Conservation (phyloP, 495 filamentous ascomycete genomes). For the Bacidia rubella region DNA sequence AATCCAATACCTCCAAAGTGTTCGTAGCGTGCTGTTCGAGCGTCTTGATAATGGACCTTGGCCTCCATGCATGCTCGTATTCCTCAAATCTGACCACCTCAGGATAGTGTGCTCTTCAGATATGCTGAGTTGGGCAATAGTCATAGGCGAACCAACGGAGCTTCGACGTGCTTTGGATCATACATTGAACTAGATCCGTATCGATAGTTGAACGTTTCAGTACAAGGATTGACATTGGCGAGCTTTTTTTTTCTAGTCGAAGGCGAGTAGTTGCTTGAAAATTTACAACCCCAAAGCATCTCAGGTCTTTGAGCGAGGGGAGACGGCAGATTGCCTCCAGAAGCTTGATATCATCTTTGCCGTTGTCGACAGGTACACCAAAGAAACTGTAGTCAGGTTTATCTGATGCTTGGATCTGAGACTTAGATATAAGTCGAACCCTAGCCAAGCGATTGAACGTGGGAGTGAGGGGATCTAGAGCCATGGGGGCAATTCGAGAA, state of each 20-base stretch:
- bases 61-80: background rate
- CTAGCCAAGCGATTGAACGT: too few relatives aligned
- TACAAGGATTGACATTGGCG: background rate
- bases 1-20: background rate
- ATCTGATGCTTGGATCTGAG: too few relatives aligned
- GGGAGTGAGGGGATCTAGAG: too few relatives aligned
- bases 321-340: background rate
- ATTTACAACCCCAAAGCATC: background rate
- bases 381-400: background rate
- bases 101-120: background rate
- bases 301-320: background rate
- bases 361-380: background rate
- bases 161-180: background rate
- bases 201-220: background rate
- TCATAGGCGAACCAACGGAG: background rate
- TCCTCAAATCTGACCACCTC: background rate
- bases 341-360: background rate
- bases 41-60: background rate
- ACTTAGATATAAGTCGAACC: too few relatives aligned
- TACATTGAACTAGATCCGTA: background rate
- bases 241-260: background rate
- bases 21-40: background rate
- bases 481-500: too few relatives aligned
- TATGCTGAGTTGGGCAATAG: background rate
- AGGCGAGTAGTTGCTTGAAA: background rate